Evolutionary conservation across 768 basidiomycete species (phyloP).

Genomic region (Arthromyces matolae): DNA sequence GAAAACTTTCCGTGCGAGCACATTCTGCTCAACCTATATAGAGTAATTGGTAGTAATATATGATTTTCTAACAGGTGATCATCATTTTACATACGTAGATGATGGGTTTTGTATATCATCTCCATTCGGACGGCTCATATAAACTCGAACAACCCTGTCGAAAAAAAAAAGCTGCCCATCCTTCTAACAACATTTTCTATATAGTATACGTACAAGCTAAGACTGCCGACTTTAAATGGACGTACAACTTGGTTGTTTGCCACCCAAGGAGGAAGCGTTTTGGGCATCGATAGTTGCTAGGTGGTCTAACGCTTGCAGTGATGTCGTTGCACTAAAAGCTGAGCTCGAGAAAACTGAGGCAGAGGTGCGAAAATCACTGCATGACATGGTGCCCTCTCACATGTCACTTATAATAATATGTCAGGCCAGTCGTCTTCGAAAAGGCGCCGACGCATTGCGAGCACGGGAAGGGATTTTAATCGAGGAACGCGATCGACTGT

Average conservation of each 20-base stretch:
- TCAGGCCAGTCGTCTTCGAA: neutral
- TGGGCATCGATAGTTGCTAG: slow-evolving; percentile 32
- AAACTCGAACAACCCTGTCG: too few species aligned
- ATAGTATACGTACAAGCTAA: too few species aligned
- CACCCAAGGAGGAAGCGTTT: slow-evolving; percentile 30
- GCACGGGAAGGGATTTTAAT: neutral
- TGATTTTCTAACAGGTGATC: neutral
- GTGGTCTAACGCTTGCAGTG: slow-evolving; percentile 36
- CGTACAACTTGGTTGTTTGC: neutral
- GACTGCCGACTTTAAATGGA: neutral
- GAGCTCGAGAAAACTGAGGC: slow-evolving; percentile 26
- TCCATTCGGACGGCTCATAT: too few species aligned
- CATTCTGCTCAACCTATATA: slow-evolving; percentile 8
- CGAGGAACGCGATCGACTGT: neutral
- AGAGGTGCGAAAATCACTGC: too few species aligned
- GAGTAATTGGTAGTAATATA: slow-evolving; percentile 14
- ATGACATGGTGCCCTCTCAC: too few species aligned
- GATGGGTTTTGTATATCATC: neutral
- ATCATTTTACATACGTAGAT: too few species aligned
- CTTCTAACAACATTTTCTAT: neutral
- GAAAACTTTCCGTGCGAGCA: neutral
- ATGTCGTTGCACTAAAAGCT: slow-evolving; percentile 28
- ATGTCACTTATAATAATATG: too few species aligned
- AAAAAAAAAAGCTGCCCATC: neutral
- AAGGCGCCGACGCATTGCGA: neutral